A percentile compares a stretch with the other conserved stretches of the same genome.
phyloP scores from a whole-genome alignment of 2,329 filamentous ascomycete species.

The Falciphora oryzae region DNA sequence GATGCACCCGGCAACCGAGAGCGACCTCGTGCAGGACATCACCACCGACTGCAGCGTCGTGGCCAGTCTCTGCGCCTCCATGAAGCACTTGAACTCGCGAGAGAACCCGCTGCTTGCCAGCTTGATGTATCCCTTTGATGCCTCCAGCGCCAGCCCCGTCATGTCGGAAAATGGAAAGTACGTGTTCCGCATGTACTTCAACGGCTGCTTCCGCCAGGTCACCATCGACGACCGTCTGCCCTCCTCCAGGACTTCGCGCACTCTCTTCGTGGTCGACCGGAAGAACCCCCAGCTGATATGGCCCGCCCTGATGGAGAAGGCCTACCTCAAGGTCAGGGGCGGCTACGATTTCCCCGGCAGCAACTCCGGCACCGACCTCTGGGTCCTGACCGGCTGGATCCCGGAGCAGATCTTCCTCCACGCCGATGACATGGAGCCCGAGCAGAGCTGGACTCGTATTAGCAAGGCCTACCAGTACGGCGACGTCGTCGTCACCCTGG shows the following conservation, averaged over 20 bases:
- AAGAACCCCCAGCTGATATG: conserved; percentile 77
- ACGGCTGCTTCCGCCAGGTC: conserved; percentile 84
- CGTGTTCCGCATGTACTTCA: conserved; percentile 88
- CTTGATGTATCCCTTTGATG: conserved; percentile 68
- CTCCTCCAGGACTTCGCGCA: conserved; percentile 64
- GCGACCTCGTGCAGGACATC: conserved; percentile 90
- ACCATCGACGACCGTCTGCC: conserved; percentile 86
- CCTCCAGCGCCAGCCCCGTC: conserved; percentile 47
- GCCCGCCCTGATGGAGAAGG: conserved; percentile 92
- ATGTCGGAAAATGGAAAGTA: conserved; percentile 82
- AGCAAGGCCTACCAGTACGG: conserved; percentile 68
- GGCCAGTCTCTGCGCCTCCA: conserved; percentile 82
- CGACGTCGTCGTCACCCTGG: conserved; percentile 82
- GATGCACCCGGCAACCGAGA: conserved; percentile 40
- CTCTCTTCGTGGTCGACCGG: conserved; percentile 82
- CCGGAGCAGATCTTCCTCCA: conserved; percentile 93
- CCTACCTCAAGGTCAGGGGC: conserved; percentile 89
- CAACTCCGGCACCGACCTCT: conserved; percentile 92
- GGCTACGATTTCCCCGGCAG: conserved; percentile 98
- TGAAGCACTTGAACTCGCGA: conserved; percentile 63
- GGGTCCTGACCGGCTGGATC: conserved; percentile 92
- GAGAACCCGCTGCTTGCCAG: conserved; percentile 63
- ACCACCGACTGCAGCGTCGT: conserved; percentile 97
- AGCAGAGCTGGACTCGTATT: conserved; percentile 72
- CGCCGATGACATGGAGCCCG: conserved; percentile 69